phyloP scores from a whole-genome alignment of 1,139 yeast species.

The Scheffersomyces illinoinensis region DNA sequence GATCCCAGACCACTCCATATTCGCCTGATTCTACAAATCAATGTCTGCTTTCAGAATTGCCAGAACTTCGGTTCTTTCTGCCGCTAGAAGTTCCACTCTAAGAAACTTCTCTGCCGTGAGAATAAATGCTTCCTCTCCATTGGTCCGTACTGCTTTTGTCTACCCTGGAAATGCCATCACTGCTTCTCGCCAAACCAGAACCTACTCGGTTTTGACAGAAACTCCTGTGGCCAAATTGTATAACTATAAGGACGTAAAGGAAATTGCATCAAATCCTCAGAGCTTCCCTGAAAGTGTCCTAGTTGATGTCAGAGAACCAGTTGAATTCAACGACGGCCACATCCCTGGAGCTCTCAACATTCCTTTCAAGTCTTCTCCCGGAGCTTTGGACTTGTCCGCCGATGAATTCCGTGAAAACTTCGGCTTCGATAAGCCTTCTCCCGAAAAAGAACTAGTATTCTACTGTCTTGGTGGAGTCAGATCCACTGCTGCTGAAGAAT shows the following conservation, averaged over 20 bases:
- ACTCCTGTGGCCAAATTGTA: constrained; percentile 51
- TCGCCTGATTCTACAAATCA: neutral
- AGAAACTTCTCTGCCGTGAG: neutral
- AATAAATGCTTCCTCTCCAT: neutral
- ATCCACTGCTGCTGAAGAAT: constrained; percentile 86
- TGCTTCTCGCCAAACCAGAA: constrained; percentile 2
- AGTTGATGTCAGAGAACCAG: constrained; percentile 91
- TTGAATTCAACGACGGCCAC: constrained; percentile 67
- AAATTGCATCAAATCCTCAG: constrained; percentile 40
- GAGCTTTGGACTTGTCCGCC: constrained; percentile 78
- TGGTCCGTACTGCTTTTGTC: neutral
- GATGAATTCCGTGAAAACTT: constrained; percentile 82
- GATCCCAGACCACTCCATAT: neutral
- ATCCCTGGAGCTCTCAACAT: constrained; percentile 86
- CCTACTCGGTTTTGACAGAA: constrained; percentile 16
- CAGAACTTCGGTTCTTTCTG: neutral
- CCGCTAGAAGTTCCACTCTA: neutral
- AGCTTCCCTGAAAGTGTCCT: constrained; percentile 49
- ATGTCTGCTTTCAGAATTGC: neutral
- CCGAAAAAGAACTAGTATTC: constrained; percentile 74
- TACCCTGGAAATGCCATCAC: neutral
- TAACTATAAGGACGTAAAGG: constrained; percentile 57
- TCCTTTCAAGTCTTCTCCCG: constrained; percentile 90
- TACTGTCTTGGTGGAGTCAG: constrained; percentile 94
- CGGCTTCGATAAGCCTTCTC: constrained; percentile 79